Percentiles rank a stretch among this genome's conserved stretches.
phyloP scores from a whole-genome alignment of 805 yeast species.

The Lachancea thermotolerans region DNA sequence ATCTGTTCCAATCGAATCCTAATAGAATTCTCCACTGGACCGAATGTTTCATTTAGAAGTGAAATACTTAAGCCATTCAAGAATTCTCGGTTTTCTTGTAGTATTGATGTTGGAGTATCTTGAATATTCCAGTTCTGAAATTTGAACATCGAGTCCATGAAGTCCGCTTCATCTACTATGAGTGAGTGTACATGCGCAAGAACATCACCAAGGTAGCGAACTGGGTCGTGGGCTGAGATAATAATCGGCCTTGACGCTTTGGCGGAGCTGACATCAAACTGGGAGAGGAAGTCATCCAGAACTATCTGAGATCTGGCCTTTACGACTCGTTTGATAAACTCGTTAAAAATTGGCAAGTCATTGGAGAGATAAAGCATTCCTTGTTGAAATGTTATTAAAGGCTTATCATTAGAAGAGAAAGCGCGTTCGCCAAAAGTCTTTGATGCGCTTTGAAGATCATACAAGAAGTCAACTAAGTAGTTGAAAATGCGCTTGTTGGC shows the following conservation, averaged over 20 bases:
- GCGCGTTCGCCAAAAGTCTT: slow-evolving; percentile 14
- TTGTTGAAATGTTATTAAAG: slow-evolving; percentile 26
- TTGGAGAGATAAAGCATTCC: slow-evolving; percentile 32
- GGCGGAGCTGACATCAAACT: slow-evolving; percentile 35
- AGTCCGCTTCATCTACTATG: slow-evolving; percentile 81
- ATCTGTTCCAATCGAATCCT: slow-evolving; percentile 62
- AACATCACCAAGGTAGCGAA: slow-evolving; percentile 77
- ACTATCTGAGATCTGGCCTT: slow-evolving; percentile 61
- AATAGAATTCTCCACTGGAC: slow-evolving; percentile 41
- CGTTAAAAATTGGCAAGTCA: slow-evolving; percentile 47
- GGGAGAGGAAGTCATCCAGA: slow-evolving; percentile 60
- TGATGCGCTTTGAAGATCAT: slow-evolving; percentile 22
- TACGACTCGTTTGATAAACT: slow-evolving; percentile 55
- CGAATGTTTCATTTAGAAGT: slow-evolving; percentile 27
- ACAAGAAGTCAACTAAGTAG: slow-evolving; percentile 33
- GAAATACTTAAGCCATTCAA: slow-evolving; percentile 24
- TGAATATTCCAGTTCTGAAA: slow-evolving; percentile 25
- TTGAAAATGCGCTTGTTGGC: slow-evolving; percentile 51
- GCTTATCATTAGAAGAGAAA: slow-evolving; percentile 10
- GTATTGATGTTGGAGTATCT: slow-evolving; percentile 13
- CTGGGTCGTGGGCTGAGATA: slow-evolving; percentile 69
- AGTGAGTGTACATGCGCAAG: slow-evolving; percentile 82
- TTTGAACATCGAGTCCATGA: slow-evolving; percentile 56
- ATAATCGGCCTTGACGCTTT: slow-evolving; percentile 43
- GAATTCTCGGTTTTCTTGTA: slow-evolving; percentile 22